A percentile compares a stretch with the other conserved stretches of the same genome.
phyloP scores from a whole-genome alignment of 2,329 filamentous ascomycete species.

The Alternaria sp. region DNA sequence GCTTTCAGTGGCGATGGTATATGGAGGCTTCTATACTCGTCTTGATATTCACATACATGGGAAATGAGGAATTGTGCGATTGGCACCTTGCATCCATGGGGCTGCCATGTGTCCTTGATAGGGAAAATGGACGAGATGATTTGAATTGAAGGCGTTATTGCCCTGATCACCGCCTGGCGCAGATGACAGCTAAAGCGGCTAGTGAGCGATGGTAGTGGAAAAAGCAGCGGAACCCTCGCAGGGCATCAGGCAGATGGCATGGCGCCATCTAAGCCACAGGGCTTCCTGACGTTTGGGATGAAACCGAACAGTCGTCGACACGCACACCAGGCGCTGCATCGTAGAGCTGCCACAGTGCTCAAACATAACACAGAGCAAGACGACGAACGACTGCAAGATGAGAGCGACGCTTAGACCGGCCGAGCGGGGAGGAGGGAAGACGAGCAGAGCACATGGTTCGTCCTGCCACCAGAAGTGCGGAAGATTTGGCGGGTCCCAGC shows the following conservation, averaged over 20 bases:
- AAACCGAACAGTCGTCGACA: not conserved
- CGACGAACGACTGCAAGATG: not conserved
- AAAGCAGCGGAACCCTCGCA: slow-evolving; percentile 3
- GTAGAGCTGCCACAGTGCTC: slow-evolving; percentile 1
- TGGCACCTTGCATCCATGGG: not conserved
- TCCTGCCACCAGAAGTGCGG: slow-evolving; percentile 4
- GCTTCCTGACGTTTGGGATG: slow-evolving; percentile 2
- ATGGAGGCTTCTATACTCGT: not conserved
- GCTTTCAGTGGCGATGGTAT: not conserved
- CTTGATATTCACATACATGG: not conserved
- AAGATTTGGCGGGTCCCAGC: slow-evolving; percentile 10
- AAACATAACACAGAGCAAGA: slow-evolving; percentile 5
- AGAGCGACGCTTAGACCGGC: slow-evolving; percentile 1
- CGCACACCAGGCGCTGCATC: not conserved
- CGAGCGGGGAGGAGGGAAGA: not conserved
- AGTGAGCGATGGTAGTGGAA: slow-evolving; percentile 3
- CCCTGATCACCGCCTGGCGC: slow-evolving; percentile 8
- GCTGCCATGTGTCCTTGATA: not conserved
- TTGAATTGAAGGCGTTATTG: not conserved
- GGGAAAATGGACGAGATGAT: not conserved
- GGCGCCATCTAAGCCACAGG: slow-evolving; percentile 1
- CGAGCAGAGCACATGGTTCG: slow-evolving; percentile 1
- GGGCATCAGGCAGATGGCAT: not conserved
- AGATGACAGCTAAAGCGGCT: slow-evolving; percentile 2
- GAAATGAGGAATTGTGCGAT: not conserved